Evolutionary conservation across 371 early-diverging fungal genomes (phyloP), one percentile per base, ranked within the genome.

Genomic region (Mucor irregularis): DNA sequence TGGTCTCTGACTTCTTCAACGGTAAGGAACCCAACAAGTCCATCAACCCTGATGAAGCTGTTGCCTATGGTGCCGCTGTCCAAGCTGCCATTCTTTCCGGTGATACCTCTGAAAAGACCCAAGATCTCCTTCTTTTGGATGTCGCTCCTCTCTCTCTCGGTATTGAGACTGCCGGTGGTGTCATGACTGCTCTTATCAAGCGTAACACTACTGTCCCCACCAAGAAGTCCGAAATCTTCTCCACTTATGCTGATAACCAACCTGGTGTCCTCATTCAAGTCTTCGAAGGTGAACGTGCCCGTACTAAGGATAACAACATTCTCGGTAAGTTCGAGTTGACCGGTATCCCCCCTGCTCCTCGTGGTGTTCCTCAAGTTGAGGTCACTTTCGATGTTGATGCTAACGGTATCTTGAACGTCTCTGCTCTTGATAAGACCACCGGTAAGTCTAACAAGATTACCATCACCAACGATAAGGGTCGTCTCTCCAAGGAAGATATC

Each of bases 41-140:
- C 66, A 93, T 96, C 89, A 94, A 96, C 87, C 96, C 96, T 67
- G 96, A 96, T 72, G 95, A 94, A 75, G 94, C 95, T 60, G 95
- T 97, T 64, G 98, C 97, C 49, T 96, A 93, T 76, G 98, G 98
- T 74, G 98, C 98, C 62, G 96, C 96, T 65, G 93, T 95, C 67
- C 96, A 94, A 81, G 96, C 94, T 57, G 92, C 88, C 88, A 83
- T 92, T 71, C 77, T 93, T 34, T 80, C 86, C 51, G 89, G 89
- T 73, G 86, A 89, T 49, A 87, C 89, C 42, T 76, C 80, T 55
- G 82, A 83, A 58, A 80, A 79, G 76, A 82, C 86, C 67, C 83
- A 84, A 47, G 84, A 84, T 53, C 79, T 96, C 38, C 68, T 92
- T 37, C 84, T 94, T 61, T 78, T 96, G 56, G 98, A 98, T 78